Evolutionary conservation across 495 filamentous ascomycete genomes (phyloP).

Genomic region (Hypoxylon lienhwacheense): DNA sequence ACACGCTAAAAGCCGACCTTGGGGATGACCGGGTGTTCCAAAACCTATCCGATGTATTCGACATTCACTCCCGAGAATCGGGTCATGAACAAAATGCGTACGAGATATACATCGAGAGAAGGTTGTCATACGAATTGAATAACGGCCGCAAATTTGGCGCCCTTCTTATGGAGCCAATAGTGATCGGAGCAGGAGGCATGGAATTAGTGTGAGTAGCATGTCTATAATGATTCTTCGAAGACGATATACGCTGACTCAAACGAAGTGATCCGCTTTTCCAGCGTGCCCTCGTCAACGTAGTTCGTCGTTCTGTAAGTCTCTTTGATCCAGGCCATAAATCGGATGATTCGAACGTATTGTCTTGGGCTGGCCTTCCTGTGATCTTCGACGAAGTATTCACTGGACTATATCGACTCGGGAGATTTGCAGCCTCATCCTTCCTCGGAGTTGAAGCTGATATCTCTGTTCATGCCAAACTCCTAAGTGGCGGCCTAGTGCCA

Average conservation of each 20-base stretch:
- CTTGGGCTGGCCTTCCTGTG: conserved; percentile 72
- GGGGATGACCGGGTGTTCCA: conserved; percentile 51
- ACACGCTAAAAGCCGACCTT: conserved; percentile 48
- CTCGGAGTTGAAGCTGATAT: conserved; percentile 68
- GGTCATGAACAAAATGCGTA: conserved; percentile 53
- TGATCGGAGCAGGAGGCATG: conserved; percentile 80
- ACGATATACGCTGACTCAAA: conserved; percentile 20
- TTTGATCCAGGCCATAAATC: conserved; percentile 38
- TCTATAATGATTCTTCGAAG: not conserved
- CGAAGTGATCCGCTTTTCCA: conserved; percentile 77
- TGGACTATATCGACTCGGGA: conserved; percentile 75
- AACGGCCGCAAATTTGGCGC: conserved; percentile 70
- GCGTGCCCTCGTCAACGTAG: conserved; percentile 61
- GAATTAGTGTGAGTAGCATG: conserved; percentile 60
- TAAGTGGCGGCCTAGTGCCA: conserved; percentile 77
- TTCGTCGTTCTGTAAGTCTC: conserved; percentile 58
- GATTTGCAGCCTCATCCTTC: conserved; percentile 64
- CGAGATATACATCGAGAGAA: conserved; percentile 57
- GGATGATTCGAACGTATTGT: conserved; percentile 16
- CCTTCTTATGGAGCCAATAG: conserved; percentile 72
- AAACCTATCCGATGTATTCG: conserved; percentile 61
- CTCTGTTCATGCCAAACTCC: conserved; percentile 73
- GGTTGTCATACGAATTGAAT: conserved; percentile 51
- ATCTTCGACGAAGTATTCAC: conserved; percentile 84
- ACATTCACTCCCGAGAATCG: conserved; percentile 53